Conservation (phyloP, 2,329 filamentous ascomycete genomes). For the Fusarium staphyleae region DNA sequence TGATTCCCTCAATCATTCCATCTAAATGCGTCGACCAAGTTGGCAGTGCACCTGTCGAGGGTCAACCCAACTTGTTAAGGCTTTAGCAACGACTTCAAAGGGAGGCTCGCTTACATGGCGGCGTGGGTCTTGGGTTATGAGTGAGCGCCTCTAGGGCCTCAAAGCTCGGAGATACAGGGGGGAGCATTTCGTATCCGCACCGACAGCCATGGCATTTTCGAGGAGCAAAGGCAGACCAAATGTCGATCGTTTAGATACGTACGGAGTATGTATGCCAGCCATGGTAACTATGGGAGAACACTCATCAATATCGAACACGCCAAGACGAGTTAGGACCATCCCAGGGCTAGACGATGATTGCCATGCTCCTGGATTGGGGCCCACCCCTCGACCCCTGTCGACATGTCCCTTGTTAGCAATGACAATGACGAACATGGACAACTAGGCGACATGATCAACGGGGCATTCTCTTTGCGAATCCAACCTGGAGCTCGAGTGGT, state of each 20-base stretch:
- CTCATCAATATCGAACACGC: conserved; percentile 7
- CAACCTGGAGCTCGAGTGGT: conserved; percentile 29
- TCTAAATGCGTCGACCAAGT: conserved; percentile 1
- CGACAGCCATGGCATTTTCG: background rate
- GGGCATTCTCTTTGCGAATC: conserved; percentile 34
- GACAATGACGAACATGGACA: conserved; percentile 40
- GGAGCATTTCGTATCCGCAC: background rate
- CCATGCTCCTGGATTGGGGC: conserved; percentile 14
- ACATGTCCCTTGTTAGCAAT: conserved; percentile 29
- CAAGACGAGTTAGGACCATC: conserved; percentile 3
- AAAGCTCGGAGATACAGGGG: background rate
- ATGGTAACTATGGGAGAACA: background rate
- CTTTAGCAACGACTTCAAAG: background rate
- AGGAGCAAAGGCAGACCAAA: background rate
- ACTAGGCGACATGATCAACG: conserved; percentile 36
- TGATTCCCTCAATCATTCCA: background rate
- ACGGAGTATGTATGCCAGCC: too few relatives aligned
- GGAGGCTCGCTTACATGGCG: conserved; percentile 1
- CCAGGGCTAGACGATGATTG: conserved; percentile 18
- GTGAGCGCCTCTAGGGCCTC: conserved; percentile 8
- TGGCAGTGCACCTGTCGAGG: background rate
- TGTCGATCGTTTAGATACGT: background rate
- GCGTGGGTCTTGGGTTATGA: conserved; percentile 1
- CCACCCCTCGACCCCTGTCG: conserved; percentile 16
- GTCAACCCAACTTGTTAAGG: background rate